Percentiles rank a stretch among this genome's conserved stretches.
Conservation (phyloP, 1,139 yeast species). For the Pichia norvegensis region DNA sequence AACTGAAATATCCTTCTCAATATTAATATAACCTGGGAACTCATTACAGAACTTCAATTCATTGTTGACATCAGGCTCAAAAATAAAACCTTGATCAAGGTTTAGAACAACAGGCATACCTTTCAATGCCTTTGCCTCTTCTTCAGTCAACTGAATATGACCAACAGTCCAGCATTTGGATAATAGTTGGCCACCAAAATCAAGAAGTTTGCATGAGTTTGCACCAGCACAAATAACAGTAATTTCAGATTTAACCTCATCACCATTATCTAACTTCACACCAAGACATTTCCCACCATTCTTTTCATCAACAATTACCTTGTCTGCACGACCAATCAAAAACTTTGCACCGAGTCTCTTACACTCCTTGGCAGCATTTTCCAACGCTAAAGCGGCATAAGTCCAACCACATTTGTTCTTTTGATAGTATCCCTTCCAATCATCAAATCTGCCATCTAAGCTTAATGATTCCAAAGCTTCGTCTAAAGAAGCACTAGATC, state of each 20-base stretch:
- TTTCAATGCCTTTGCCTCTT: slow-evolving; percentile 30
- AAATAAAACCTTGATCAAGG: slow-evolving; percentile 42
- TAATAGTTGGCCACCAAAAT: slow-evolving; percentile 30
- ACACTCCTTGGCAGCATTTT: slow-evolving; percentile 27
- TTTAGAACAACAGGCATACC: slow-evolving; percentile 37
- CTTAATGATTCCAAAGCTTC: slow-evolving; percentile 1
- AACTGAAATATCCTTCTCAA: slow-evolving; percentile 25
- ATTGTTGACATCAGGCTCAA: slow-evolving; percentile 38
- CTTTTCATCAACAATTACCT: slow-evolving; percentile 15
- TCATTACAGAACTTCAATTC: slow-evolving; percentile 34
- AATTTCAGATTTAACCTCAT: slow-evolving; percentile 24
- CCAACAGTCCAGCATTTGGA: slow-evolving; percentile 33
- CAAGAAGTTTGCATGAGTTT: slow-evolving; percentile 29
- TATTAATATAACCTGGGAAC: slow-evolving; percentile 27
- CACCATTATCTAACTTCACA: slow-evolving; percentile 21
- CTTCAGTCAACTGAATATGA: slow-evolving; percentile 29
- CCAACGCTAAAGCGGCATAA: slow-evolving; percentile 29
- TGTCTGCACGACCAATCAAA: slow-evolving; percentile 28
- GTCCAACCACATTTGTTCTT: slow-evolving; percentile 31
- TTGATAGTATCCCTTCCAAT: slow-evolving; percentile 25
- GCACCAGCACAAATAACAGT: slow-evolving; percentile 35
- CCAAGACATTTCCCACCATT: slow-evolving; percentile 12
- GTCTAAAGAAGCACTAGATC: background rate
- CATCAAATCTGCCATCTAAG: slow-evolving; percentile 8
- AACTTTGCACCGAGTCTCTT: slow-evolving; percentile 30